Evolutionary conservation across 164 flowering plant species (phyloP).

Genomic region (Nymphaea colorata): DNA sequence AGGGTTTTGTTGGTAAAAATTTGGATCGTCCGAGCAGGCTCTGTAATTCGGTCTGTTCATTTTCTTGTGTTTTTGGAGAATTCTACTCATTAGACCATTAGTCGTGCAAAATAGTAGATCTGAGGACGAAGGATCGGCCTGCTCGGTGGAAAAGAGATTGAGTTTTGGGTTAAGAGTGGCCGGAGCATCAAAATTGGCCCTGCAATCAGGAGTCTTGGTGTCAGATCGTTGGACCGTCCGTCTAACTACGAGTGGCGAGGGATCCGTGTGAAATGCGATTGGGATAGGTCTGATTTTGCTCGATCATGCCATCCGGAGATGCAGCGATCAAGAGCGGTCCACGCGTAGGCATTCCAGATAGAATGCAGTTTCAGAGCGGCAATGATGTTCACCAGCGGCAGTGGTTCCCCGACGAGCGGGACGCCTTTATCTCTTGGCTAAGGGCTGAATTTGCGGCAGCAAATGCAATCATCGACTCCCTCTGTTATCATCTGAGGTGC

Average conservation of each 20-base stretch:
- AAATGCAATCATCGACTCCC: conserved; percentile 70
- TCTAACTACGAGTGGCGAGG: background rate
- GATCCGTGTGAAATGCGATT: conserved; percentile 5
- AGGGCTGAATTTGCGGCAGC: conserved; percentile 84
- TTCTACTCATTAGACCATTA: background rate
- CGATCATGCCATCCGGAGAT: conserved; percentile 79
- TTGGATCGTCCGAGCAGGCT: background rate
- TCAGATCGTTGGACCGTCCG: background rate
- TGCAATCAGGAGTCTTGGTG: background rate
- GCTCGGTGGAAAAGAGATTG: background rate
- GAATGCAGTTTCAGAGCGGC: conserved; percentile 40
- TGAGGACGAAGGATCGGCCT: background rate
- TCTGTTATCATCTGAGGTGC: conserved; percentile 51
- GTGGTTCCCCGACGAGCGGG: conserved; percentile 70
- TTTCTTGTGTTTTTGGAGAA: background rate
- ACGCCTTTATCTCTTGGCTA: conserved; percentile 66
- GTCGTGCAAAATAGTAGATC: background rate
- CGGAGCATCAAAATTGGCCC: background rate
- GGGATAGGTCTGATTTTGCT: conserved; percentile 11
- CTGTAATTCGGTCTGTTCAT: background rate
- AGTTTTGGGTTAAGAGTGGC: background rate
- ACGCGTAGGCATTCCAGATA: conserved; percentile 22
- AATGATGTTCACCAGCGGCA: conserved; percentile 25
- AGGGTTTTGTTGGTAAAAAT: background rate
- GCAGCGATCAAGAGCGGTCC: conserved; percentile 13